Evolutionary conservation across 306 rosid genomes (phyloP).

Genomic region (Purshia tridentata): DNA sequence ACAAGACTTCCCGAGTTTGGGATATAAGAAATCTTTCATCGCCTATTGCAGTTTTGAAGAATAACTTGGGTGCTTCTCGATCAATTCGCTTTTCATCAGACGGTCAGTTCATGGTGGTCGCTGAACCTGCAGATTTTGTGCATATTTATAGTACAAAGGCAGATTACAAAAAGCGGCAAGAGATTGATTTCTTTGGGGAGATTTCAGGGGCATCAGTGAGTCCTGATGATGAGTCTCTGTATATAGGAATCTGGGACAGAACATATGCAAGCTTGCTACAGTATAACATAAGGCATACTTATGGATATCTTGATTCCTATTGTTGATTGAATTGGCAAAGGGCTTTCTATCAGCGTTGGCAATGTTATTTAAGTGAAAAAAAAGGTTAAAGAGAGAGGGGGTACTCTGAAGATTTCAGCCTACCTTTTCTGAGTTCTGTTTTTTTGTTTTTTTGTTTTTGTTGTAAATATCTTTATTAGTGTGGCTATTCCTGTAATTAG

Average conservation of each 20-base stretch:
- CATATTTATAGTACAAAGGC: slow-evolving; percentile 64
- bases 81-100: slow-evolving; percentile 78
- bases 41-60: slow-evolving; percentile 60
- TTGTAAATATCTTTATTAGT: too few species aligned
- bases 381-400: neutral
- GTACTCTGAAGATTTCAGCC: slow-evolving; percentile 15
- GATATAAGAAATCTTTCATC: slow-evolving; percentile 52
- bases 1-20: slow-evolving; percentile 89
- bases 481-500: too few species aligned
- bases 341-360: slow-evolving; percentile 11
- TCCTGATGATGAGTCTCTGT: slow-evolving; percentile 77
- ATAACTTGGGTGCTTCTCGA: slow-evolving; percentile 72
- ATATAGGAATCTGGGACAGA: slow-evolving; percentile 81
- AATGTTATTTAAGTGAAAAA: slow-evolving; percentile 7
- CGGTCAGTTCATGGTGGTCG: slow-evolving; percentile 74
- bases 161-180: slow-evolving; percentile 58
- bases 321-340: slow-evolving; percentile 36
- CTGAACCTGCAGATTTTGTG: slow-evolving; percentile 85
- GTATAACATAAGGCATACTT: slow-evolving; percentile 65
- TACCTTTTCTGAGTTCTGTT: slow-evolving; percentile 10
- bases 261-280: slow-evolving; percentile 81
- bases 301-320: slow-evolving; percentile 71
- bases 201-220: slow-evolving; percentile 73
- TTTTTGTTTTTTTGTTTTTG: neutral
- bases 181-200: slow-evolving; percentile 89